phyloP scores from a whole-genome alignment of 1,284 basidiomycete species.

The Ceratobasidium sp. region DNA sequence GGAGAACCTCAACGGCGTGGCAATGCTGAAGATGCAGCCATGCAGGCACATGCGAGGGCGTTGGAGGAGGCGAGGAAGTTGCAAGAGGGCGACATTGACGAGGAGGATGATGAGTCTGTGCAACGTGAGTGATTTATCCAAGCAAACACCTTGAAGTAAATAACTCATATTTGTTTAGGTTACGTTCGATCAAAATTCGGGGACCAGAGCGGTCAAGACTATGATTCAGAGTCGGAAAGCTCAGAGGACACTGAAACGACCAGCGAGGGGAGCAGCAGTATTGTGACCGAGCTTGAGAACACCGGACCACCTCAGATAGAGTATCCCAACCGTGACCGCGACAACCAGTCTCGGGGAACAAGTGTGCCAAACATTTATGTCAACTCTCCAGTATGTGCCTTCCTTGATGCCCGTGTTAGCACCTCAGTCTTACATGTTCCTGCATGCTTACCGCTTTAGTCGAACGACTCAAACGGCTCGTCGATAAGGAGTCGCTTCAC shows the following conservation, averaged over 20 bases:
- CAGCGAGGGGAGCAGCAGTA: conserved; percentile 11
- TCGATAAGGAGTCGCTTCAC: conserved; percentile 5
- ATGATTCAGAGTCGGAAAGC: conserved; percentile 1
- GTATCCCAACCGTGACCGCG: conserved; percentile 26
- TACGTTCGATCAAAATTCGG: conserved; percentile 14
- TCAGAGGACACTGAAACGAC: conserved; percentile 9
- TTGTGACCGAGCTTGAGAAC: neutral
- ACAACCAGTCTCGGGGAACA: conserved; percentile 16
- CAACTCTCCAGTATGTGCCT: conserved; percentile 32
- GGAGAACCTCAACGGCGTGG: neutral
- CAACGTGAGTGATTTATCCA: conserved; percentile 20
- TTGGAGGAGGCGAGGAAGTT: conserved; percentile 35
- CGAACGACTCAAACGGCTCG: conserved; percentile 29
- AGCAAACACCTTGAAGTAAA: neutral
- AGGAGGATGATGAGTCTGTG: conserved; percentile 32
- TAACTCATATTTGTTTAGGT: conserved; percentile 2
- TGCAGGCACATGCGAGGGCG: conserved; percentile 18
- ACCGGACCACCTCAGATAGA: neutral
- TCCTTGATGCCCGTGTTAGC: neutral
- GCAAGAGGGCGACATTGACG: conserved; percentile 13
- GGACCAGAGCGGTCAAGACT: conserved; percentile 11
- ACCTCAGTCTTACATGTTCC: neutral
- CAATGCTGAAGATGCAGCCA: conserved; percentile 28
- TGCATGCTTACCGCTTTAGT: conserved; percentile 28
- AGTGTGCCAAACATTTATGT: conserved; percentile 16